These are phyloP conservation scores for Fusarium goolgardi DNA, from an alignment of 2,329 filamentous ascomycete species.

Conservation along the genomic window DNA sequence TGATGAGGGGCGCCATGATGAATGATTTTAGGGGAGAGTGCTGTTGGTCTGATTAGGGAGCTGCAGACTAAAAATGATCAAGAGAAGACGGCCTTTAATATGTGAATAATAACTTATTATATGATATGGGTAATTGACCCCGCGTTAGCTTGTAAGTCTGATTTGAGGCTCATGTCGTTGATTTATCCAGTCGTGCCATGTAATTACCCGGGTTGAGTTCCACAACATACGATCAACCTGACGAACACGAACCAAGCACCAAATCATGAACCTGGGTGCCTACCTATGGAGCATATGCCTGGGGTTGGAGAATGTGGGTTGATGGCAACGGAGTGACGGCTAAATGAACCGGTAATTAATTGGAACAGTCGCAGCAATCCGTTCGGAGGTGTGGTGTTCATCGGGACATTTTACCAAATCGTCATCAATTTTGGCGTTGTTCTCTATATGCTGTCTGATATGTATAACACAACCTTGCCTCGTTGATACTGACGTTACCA, in stretches of 20 bases:
- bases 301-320: constrained; percentile 17
- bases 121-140: constrained; percentile 32
- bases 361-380: neutral
- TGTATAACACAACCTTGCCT: constrained; percentile 1
- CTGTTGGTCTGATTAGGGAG: neutral
- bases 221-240: constrained; percentile 18
- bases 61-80: neutral
- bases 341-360: constrained; percentile 11
- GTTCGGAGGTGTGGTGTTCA: neutral
- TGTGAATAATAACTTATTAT: constrained; percentile 4
- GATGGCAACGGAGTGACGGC: constrained; percentile 29
- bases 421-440: constrained; percentile 6
- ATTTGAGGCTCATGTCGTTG: constrained; percentile 28
- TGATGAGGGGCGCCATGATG: constrained; percentile 70
- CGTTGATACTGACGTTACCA: neutral
- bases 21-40: neutral
- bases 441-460: constrained; percentile 12
- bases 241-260: constrained; percentile 8
- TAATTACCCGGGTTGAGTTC: constrained; percentile 42
- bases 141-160: constrained; percentile 27
- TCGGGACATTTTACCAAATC: constrained; percentile 2
- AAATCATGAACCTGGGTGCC: neutral
- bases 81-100: constrained; percentile 15
- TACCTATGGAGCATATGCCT: neutral
- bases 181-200: constrained; percentile 43